phyloP scores from a whole-genome alignment of 2,329 filamentous ascomycete species.

The Penicillium corylophilum region DNA sequence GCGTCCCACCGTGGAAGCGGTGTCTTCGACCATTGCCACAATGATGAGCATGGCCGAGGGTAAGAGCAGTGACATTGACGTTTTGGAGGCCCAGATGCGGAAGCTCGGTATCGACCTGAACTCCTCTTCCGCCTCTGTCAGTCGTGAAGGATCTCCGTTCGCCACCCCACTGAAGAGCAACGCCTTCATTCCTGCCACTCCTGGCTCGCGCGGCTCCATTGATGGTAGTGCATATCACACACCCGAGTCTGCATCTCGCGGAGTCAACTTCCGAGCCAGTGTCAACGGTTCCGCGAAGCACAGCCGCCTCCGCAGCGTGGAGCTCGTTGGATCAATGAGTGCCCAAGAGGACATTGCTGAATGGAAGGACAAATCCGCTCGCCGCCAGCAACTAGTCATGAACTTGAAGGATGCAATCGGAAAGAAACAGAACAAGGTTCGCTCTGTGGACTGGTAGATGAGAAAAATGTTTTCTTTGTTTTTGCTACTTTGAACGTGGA shows the following conservation, averaged over 20 bases:
- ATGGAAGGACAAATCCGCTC: constrained; percentile 39
- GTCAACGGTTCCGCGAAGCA: constrained; percentile 35
- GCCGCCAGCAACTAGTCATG: constrained; percentile 35
- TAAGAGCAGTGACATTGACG: constrained; percentile 84
- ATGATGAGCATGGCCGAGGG: constrained; percentile 93
- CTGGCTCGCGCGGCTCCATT: constrained; percentile 37
- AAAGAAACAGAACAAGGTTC: constrained; percentile 35
- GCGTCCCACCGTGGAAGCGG: constrained; percentile 84
- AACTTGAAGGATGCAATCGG: constrained; percentile 39
- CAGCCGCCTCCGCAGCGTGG: constrained; percentile 34
- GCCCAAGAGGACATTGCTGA: constrained; percentile 31
- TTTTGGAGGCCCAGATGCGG: constrained; percentile 82
- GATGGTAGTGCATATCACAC: constrained; percentile 43
- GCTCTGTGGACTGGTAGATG: constrained; percentile 30
- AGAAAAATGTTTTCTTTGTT: not conserved
- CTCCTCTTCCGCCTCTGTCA: constrained; percentile 21
- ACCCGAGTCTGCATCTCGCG: constrained; percentile 38
- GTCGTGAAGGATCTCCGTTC: constrained; percentile 41
- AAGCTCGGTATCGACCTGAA: constrained; percentile 58
- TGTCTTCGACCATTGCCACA: constrained; percentile 85
- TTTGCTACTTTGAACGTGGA: not conserved
- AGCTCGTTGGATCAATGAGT: constrained; percentile 23
- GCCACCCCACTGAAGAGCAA: constrained; percentile 36
- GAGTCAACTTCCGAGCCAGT: constrained; percentile 34
- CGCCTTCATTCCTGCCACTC: constrained; percentile 36